These are phyloP conservation scores for Seminavis robusta DNA, from an alignment of 108 stramenopile genomes.

Conservation along the genomic window DNA sequence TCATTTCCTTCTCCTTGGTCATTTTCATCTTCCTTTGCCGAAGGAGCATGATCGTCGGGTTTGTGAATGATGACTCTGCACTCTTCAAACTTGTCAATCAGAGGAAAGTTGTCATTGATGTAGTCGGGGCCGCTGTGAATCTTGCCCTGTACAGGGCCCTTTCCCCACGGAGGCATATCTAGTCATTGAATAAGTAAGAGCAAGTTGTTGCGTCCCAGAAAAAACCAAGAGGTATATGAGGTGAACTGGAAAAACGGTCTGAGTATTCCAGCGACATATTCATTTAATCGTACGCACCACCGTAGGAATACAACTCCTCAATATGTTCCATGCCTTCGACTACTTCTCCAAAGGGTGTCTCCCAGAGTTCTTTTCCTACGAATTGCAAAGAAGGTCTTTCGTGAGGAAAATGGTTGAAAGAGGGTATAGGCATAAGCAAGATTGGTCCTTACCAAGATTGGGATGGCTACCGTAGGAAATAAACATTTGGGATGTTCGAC, in stretches of 20 bases:
- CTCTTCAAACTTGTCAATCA: slow-evolving; percentile 40
- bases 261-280: too few relatives aligned
- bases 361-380: slow-evolving; percentile 37
- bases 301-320: slow-evolving; percentile 65
- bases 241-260: too few relatives aligned
- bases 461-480: slow-evolving; percentile 57
- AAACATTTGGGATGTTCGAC: slow-evolving; percentile 77
- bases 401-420: background rate
- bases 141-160: slow-evolving; percentile 62
- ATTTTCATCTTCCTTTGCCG: slow-evolving; percentile 3
- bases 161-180: slow-evolving; percentile 74
- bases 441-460: slow-evolving; percentile 46
- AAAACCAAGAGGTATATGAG: too few relatives aligned
- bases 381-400: background rate
- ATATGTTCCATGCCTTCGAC: slow-evolving; percentile 56
- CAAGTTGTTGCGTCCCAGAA: too few relatives aligned
- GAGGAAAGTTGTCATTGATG: slow-evolving; percentile 64
- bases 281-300: too few relatives aligned
- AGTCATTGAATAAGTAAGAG: background rate
- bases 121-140: slow-evolving; percentile 59
- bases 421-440: background rate
- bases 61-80: slow-evolving; percentile 12
- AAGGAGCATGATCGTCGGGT: background rate
- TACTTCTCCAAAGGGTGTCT: slow-evolving; percentile 80
- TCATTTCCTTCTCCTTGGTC: slow-evolving; percentile 1